Percentiles rank a stretch among this genome's conserved stretches.
These are phyloP conservation scores for Cupressus sempervirens DNA, from an alignment of 75 land plant genomes.

Conservation along the genomic window DNA sequence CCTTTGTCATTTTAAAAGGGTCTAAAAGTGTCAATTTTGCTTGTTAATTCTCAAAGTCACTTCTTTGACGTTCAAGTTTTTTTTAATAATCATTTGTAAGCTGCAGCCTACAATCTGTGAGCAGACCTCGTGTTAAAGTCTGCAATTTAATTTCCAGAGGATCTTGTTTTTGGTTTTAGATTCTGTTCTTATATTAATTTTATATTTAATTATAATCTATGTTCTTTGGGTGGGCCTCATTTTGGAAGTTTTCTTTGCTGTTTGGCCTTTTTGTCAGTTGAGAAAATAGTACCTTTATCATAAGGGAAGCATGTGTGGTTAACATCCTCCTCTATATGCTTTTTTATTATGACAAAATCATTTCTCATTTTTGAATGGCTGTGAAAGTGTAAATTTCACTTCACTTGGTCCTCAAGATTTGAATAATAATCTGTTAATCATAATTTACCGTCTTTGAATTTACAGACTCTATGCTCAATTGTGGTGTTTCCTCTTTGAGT, in stretches of 20 bases:
- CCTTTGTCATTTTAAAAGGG: not conserved
- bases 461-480: not conserved
- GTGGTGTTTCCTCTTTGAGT: not conserved
- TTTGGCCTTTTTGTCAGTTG: too few relatives aligned
- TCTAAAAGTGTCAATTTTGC: too few relatives aligned
- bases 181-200: too few relatives aligned
- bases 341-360: not conserved
- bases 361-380: not conserved
- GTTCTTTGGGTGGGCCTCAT: not conserved
- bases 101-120: not conserved
- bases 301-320: too few relatives aligned
- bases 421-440: not conserved
- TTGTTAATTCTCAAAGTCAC: not conserved
- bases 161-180: too few relatives aligned
- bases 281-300: too few relatives aligned
- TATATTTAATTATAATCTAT: too few relatives aligned
- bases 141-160: not conserved
- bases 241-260: not conserved
- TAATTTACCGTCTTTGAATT: not conserved
- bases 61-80: not conserved
- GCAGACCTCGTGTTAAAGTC: not conserved
- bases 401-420: not conserved
- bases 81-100: not conserved
- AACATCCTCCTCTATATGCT: too few relatives aligned
- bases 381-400: not conserved